A percentile compares a stretch with the other conserved stretches of the same genome.
Evolutionary conservation across 2,329 filamentous ascomycete species (phyloP).

Genomic region (Chaetomiaceae sp.): DNA sequence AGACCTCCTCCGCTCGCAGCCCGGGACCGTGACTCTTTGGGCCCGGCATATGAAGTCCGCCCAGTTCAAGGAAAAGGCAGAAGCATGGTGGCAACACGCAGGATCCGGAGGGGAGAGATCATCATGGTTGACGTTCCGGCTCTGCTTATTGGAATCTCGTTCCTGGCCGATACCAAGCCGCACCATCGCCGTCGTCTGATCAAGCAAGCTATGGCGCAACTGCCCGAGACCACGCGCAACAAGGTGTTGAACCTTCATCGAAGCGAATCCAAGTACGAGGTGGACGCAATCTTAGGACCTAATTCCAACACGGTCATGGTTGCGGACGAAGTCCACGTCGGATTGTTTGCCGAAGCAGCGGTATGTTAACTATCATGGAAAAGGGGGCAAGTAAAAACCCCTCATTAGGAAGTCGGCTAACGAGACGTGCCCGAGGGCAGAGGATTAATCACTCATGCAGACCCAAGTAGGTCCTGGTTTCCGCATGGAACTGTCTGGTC

Average conservation of each 20-base stretch:
- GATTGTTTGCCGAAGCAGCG: conserved; percentile 27
- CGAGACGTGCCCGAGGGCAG: conserved; percentile 7
- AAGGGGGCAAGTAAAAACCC: too few species aligned
- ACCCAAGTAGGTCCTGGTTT: conserved; percentile 26
- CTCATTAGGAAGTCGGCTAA: not conserved
- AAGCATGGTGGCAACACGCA: conserved; percentile 33
- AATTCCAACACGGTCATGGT: conserved; percentile 23
- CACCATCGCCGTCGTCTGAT: conserved; percentile 25
- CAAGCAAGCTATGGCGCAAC: conserved; percentile 20
- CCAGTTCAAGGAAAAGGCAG: conserved; percentile 32
- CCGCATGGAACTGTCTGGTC: too few species aligned
- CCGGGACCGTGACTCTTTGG: not conserved
- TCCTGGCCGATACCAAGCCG: conserved; percentile 19
- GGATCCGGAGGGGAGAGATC: conserved; percentile 32
- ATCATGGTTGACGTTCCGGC: conserved; percentile 36
- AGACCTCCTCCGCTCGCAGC: conserved; percentile 19
- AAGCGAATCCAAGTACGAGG: conserved; percentile 12
- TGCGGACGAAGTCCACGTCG: conserved; percentile 22
- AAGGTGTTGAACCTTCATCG: conserved; percentile 13
- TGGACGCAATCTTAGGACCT: conserved; percentile 24
- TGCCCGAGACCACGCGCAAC: conserved; percentile 16
- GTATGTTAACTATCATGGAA: conserved; percentile 16
- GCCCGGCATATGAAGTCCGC: conserved; percentile 28
- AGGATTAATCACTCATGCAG: conserved; percentile 29
- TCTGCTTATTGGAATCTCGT: conserved; percentile 22